Base-by-base conservation (phyloP, 176 grass and related monocot genomes). In the Triticum monococcum region DNA sequence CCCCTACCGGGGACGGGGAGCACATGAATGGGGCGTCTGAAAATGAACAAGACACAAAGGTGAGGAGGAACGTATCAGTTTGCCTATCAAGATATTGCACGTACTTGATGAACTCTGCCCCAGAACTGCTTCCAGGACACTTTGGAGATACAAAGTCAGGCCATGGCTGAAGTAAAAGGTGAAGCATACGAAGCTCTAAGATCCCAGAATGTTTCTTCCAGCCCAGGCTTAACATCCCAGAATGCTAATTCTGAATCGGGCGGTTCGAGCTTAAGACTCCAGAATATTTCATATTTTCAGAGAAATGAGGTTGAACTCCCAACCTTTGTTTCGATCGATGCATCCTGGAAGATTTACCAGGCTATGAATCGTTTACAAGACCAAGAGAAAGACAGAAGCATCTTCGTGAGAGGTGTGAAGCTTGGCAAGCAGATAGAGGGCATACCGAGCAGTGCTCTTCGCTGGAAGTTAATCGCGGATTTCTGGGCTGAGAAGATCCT, bases 401-500 rank as follows among this genome's bases (percentile, higher is more conserved):
- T 75, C 71, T 65, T 84, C 17, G 17, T 3, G 38, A 85, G 32
- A 36, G 72, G 83, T 1, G 60, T 85, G 3, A 36, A 37, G 8
- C 72, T 85, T 36, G 83, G 83, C 0, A 35, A 12, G 22, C 11
- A 46, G 60, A 28, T 77, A 1, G 28, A 24, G 13, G 1, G 0
- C 6, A 52, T 52, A 1, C 3, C 0, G 1, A 8, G 25, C 3
- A 72, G 20, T 22, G 12, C 2, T 16, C 0, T 1, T 3, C 60
- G 60, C 0, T 85, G 83, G 72, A 77, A 54, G 30, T 0, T 68
- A 9, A 3, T 85, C 12, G 72, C 83, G 0, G 83, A 85, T 23
- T 78, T 85, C 43, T 85, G 73, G 73, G 31, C 10, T 1, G 74
- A 85, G 6, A 85, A 45, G 14, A 68, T 78, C 13, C 73, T 78